Evolutionary conservation across 805 yeast species (phyloP).

Genomic region (Danielozyma ontarioensis): DNA sequence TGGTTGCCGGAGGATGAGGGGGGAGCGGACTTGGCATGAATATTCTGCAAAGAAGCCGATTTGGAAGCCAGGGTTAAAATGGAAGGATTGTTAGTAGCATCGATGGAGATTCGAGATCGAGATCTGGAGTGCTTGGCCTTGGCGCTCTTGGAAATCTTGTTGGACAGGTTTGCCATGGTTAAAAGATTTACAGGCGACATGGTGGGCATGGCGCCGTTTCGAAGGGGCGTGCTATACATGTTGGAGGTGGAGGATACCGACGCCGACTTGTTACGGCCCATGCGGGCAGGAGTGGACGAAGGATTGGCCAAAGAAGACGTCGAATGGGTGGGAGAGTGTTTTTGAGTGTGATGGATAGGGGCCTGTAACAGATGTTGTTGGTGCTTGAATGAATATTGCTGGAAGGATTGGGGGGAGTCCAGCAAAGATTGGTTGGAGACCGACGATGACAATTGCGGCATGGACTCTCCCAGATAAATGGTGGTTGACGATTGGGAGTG

Average conservation of each 20-base stretch:
- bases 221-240: constrained; percentile 4
- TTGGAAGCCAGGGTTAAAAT: constrained; percentile 1
- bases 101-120: constrained; percentile 35
- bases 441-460: constrained; percentile 33
- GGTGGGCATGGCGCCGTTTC: constrained; percentile 2
- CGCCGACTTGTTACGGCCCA: constrained; percentile 28
- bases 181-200: constrained; percentile 18
- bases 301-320: constrained; percentile 26
- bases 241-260: constrained; percentile 22
- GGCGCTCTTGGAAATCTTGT: constrained; percentile 30
- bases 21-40: not conserved
- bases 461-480: constrained; percentile 28
- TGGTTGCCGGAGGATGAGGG: no score
- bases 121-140: constrained; percentile 36
- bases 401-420: constrained; percentile 26
- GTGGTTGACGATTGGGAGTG: constrained; percentile 9
- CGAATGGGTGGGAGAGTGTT: constrained; percentile 2
- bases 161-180: constrained; percentile 3
- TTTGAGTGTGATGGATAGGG: constrained; percentile 4
- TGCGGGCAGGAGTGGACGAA: constrained; percentile 30
- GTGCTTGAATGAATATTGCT: constrained; percentile 3
- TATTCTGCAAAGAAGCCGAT: not conserved
- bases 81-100: constrained; percentile 19
- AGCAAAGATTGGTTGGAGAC: constrained; percentile 29
- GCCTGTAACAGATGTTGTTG: not conserved